These are phyloP conservation scores for Auxenochlorella pyrenoidosa DNA, from an alignment of 139 green algal species.

Conservation along the genomic window DNA sequence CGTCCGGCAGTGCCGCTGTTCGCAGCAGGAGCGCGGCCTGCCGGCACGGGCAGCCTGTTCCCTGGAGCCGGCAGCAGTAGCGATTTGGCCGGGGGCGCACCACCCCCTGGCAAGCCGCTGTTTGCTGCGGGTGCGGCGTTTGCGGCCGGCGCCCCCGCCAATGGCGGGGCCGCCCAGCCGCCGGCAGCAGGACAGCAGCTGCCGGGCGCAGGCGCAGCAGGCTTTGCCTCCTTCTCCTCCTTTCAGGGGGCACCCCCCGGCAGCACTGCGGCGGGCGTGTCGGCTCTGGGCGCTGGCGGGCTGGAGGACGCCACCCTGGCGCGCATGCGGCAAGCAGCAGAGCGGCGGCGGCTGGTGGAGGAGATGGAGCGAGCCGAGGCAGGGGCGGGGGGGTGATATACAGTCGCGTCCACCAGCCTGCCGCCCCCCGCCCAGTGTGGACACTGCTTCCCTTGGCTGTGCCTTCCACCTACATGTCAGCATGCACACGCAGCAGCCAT, in stretches of 20 bases:
- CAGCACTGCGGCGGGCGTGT: neutral
- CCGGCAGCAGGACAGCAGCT: neutral
- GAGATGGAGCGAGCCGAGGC: slow-evolving; percentile 39
- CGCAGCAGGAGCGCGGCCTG: neutral
- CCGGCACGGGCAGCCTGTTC: slow-evolving; percentile 7
- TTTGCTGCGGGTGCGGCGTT: neutral
- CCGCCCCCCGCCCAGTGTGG: too few species aligned
- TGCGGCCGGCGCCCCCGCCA: neutral
- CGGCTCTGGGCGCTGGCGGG: neutral
- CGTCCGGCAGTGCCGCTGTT: slow-evolving; percentile 4
- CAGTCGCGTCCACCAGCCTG: neutral
- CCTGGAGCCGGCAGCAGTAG: neutral
- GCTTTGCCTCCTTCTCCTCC: neutral
- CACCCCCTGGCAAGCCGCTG: neutral
- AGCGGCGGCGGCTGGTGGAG: slow-evolving; percentile 37
- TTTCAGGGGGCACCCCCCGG: neutral
- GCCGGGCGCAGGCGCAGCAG: neutral
- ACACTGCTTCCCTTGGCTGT: too few species aligned
- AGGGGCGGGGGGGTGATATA: neutral
- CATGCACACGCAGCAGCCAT: too few species aligned
- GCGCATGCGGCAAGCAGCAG: slow-evolving; percentile 43
- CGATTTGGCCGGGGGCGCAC: neutral
- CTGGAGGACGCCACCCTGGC: slow-evolving; percentile 44
- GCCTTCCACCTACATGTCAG: too few species aligned
- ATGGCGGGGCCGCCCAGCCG: neutral